Percentiles rank a stretch among this genome's conserved stretches.
Evolutionary conservation across 1,139 yeast genomes (phyloP).

Genomic region (Geotrichum carabidarum): DNA sequence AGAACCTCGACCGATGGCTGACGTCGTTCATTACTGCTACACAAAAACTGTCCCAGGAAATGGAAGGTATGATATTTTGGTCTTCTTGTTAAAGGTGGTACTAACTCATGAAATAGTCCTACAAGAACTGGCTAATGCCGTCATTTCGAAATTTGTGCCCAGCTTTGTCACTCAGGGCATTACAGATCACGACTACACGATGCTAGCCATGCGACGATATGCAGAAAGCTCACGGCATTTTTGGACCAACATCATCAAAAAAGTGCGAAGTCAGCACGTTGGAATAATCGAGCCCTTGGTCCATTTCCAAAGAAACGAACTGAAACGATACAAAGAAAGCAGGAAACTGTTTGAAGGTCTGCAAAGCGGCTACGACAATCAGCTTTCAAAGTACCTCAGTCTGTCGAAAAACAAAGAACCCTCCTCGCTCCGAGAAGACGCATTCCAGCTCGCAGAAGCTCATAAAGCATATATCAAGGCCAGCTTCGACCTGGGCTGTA

Average conservation of each 20-base stretch:
- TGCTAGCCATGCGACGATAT: slow-evolving; percentile 55
- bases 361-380: slow-evolving; percentile 66
- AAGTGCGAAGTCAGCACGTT: slow-evolving; percentile 44
- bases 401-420: slow-evolving; percentile 62
- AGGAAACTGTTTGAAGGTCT: slow-evolving; percentile 55
- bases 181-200: slow-evolving; percentile 70
- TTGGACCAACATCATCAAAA: slow-evolving; percentile 48
- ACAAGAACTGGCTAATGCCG: slow-evolving; percentile 38
- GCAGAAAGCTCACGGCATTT: slow-evolving; percentile 50
- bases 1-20: slow-evolving; percentile 66
- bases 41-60: slow-evolving; percentile 53
- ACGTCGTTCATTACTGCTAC: slow-evolving; percentile 53
- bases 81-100: background rate
- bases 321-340: slow-evolving; percentile 52
- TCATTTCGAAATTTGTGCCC: slow-evolving; percentile 40
- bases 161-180: slow-evolving; percentile 65
- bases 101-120: slow-evolving; percentile 24
- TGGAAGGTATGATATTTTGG: slow-evolving; percentile 35
- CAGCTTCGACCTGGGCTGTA: slow-evolving; percentile 55
- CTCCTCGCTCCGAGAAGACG: slow-evolving; percentile 65
- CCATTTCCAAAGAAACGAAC: slow-evolving; percentile 43
- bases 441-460: slow-evolving; percentile 64
- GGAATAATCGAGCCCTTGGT: slow-evolving; percentile 43
- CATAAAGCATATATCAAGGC: slow-evolving; percentile 63
- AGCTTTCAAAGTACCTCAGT: slow-evolving; percentile 51